Percentiles rank a stretch among this genome's conserved stretches.
These are phyloP conservation scores for Fonsecaea multimorphosa DNA, from an alignment of 2,329 filamentous ascomycete genomes.

Conservation along the genomic window DNA sequence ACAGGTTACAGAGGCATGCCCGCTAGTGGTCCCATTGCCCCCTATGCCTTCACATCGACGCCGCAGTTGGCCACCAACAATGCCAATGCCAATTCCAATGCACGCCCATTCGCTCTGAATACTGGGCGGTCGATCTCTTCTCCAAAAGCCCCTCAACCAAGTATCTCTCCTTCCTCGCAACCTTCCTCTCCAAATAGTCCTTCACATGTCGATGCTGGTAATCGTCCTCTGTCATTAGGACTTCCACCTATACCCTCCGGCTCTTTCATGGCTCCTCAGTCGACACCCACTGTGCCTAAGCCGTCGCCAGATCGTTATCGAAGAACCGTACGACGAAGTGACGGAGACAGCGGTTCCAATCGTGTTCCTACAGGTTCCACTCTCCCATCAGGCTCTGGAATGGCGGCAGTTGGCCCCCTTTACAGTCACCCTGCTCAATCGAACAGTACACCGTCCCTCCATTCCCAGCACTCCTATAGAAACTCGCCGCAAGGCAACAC, in stretches of 20 bases:
- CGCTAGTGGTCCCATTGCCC: conserved; percentile 71
- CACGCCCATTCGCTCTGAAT: conserved; percentile 23
- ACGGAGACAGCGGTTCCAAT: conserved; percentile 42
- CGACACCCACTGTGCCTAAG: conserved; percentile 57
- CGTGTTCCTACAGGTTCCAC: conserved; percentile 46
- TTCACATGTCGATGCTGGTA: conserved; percentile 32
- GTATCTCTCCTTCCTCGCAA: conserved; percentile 26
- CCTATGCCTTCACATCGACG: conserved; percentile 77
- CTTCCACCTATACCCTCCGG: conserved; percentile 31
- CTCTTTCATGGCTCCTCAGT: conserved; percentile 29
- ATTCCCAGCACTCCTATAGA: conserved; percentile 42
- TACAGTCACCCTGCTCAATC: conserved; percentile 56
- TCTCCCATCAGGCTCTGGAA: conserved; percentile 59
- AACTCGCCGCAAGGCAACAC: conserved; percentile 48
- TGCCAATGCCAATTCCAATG: conserved; percentile 46
- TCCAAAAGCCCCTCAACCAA: conserved; percentile 53
- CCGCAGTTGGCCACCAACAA: conserved; percentile 63
- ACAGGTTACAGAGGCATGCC: conserved; percentile 60
- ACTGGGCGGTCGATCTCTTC: conserved; percentile 56
- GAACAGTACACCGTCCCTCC: conserved; percentile 44
- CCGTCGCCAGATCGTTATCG: conserved; percentile 83
- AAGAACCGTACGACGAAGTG: conserved; percentile 65
- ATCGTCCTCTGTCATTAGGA: conserved; percentile 28
- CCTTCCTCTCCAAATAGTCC: conserved; percentile 23
- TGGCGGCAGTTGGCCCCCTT: conserved; percentile 62